Conservation (phyloP, 2,329 filamentous ascomycete genomes). For the Microascus cirrosus region DNA sequence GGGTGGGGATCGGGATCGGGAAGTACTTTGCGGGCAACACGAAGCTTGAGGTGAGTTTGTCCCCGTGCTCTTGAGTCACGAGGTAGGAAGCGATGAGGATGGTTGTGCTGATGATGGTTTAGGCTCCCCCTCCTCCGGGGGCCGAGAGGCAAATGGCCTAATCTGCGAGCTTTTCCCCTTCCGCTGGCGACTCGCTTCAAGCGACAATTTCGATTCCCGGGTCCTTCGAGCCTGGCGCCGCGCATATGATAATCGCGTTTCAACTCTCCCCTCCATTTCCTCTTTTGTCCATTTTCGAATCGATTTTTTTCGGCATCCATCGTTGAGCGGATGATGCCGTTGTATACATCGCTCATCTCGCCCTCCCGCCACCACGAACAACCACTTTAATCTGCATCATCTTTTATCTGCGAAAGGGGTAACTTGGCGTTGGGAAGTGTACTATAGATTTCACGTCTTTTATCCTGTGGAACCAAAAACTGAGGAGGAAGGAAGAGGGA, state of each 20-base stretch:
- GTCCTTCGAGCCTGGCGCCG: background rate
- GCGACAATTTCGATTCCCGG: background rate
- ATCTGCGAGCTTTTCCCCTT: background rate
- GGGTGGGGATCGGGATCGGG: slow-evolving; percentile 91
- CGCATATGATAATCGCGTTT: background rate
- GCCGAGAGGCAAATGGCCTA: slow-evolving; percentile 20
- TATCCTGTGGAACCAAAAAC: background rate
- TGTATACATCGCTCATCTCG: background rate
- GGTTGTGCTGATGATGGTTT: slow-evolving; percentile 4
- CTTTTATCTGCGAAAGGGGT: background rate
- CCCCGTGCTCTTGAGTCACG: background rate
- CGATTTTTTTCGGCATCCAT: background rate
- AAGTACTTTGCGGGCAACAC: slow-evolving; percentile 89
- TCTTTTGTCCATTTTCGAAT: slow-evolving; percentile 1
- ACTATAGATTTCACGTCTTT: background rate
- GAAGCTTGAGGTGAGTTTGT: slow-evolving; percentile 56
- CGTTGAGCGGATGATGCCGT: slow-evolving; percentile 5
- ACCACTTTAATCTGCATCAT: background rate
- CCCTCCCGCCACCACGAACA: background rate
- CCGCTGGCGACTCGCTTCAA: background rate
- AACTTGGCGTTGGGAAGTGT: background rate
- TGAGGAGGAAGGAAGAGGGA: background rate
- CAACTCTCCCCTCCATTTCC: slow-evolving; percentile 7
- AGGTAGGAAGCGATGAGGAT: background rate
- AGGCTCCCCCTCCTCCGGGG: slow-evolving; percentile 16